Evolutionary conservation across 108 stramenopile species (phyloP).

Genomic region (Conticribra guillardii): DNA sequence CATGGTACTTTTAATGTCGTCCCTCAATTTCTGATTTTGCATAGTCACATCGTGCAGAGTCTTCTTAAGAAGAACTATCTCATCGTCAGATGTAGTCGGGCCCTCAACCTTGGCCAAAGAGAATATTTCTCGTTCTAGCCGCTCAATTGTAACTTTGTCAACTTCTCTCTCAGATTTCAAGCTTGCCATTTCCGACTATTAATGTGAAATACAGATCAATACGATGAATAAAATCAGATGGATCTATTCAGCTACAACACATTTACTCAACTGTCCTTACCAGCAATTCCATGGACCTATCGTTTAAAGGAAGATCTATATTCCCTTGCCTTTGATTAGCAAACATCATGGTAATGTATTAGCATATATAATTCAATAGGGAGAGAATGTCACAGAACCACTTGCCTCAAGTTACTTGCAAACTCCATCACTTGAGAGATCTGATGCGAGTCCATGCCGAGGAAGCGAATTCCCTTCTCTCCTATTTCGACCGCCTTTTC

Average conservation of each 20-base stretch:
- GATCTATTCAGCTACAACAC: neutral
- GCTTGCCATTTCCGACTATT: slow-evolving; percentile 27
- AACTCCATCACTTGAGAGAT: slow-evolving; percentile 59
- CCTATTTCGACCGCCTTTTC: slow-evolving; percentile 64
- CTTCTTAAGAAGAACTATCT: slow-evolving; percentile 15
- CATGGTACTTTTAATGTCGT: slow-evolving; percentile 2
- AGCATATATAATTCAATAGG: too few species aligned
- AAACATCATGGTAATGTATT: too few species aligned
- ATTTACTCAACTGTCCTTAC: neutral
- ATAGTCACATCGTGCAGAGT: slow-evolving; percentile 27
- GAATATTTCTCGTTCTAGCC: slow-evolving; percentile 54
- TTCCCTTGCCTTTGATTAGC: slow-evolving; percentile 54
- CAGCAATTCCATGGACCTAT: slow-evolving; percentile 47
- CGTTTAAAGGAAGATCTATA: slow-evolving; percentile 57
- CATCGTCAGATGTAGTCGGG: slow-evolving; percentile 7
- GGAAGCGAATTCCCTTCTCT: slow-evolving; percentile 58
- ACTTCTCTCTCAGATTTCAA: slow-evolving; percentile 53
- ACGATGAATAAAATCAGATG: neutral
- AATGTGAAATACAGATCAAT: neutral
- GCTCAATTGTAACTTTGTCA: slow-evolving; percentile 52
- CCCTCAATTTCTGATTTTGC: slow-evolving; percentile 50
- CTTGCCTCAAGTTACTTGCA: too few species aligned
- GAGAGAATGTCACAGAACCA: too few species aligned
- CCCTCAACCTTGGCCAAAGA: slow-evolving; percentile 10
- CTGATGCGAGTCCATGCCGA: slow-evolving; percentile 51